Percentiles rank a stretch among this genome's conserved stretches.
Evolutionary conservation across 768 basidiomycete species (phyloP).

Genomic region (Hygrophorus pudorinus): DNA sequence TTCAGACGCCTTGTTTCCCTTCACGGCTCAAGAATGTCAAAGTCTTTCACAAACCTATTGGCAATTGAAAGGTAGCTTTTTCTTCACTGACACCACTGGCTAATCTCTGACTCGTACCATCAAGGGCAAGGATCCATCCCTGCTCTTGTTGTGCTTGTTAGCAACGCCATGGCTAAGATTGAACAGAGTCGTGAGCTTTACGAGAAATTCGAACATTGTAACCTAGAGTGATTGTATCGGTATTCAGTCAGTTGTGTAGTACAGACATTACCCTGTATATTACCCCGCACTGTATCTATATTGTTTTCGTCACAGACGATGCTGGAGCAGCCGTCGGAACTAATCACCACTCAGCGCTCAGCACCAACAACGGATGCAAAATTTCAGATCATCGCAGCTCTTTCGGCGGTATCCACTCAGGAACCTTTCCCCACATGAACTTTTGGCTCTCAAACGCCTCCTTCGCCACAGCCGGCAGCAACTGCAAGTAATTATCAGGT

Average conservation of each 20-base stretch:
- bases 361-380: background rate
- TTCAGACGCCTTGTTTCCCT: background rate
- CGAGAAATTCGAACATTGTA: background rate
- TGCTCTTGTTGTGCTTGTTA: background rate
- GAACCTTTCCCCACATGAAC: slow-evolving; percentile 62
- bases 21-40: background rate
- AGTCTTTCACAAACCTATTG: background rate
- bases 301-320: no score
- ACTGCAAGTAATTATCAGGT: slow-evolving; percentile 47
- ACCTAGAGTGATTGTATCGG: no score
- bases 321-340: no score
- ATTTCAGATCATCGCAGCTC: slow-evolving; percentile 35
- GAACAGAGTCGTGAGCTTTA: background rate
- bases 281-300: no score
- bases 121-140: background rate
- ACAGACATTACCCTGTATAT: no score
- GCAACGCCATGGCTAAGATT: background rate
- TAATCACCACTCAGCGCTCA: no score
- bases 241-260: no score
- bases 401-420: slow-evolving; percentile 65
- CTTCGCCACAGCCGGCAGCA: slow-evolving; percentile 39
- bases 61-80: no score
- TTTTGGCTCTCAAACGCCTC: slow-evolving; percentile 44
- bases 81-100: background rate
- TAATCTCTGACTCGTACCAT: background rate